Evolutionary conservation across 306 rosid species (phyloP).

Genomic region (Chamaecrista fasciculata): DNA sequence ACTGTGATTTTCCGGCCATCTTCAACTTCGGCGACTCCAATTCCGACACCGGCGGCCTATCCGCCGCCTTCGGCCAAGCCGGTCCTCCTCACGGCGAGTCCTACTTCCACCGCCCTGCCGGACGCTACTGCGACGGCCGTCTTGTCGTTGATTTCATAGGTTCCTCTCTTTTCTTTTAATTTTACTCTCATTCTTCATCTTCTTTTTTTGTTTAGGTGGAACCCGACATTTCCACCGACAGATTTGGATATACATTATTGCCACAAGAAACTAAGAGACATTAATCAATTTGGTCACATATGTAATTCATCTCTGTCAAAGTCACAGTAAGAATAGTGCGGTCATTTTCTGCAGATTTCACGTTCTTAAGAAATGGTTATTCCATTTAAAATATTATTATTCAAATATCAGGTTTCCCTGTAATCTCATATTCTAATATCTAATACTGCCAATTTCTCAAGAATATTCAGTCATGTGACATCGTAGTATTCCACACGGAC

Average conservation of each 20-base stretch:
- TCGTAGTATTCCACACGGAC: no score
- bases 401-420: background rate
- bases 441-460: no score
- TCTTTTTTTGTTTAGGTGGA: background rate
- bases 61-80: slow-evolving; percentile 86
- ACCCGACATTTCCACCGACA: slow-evolving; percentile 27
- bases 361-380: background rate
- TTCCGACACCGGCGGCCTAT: slow-evolving; percentile 92
- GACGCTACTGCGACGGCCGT: slow-evolving; percentile 78
- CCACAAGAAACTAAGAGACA: background rate
- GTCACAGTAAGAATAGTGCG: background rate
- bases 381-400: background rate
- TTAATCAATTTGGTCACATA: background rate
- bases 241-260: background rate
- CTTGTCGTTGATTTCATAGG: slow-evolving; percentile 69
- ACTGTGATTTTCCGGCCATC: slow-evolving; percentile 73
- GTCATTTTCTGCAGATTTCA: background rate
- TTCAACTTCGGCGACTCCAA: slow-evolving; percentile 91
- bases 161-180: background rate
- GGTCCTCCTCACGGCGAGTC: slow-evolving; percentile 57
- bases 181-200: background rate
- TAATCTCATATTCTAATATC: background rate
- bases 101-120: slow-evolving; percentile 56
- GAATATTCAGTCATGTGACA: no score
- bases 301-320: background rate